Percentiles rank a stretch among this genome's conserved stretches.
Evolutionary conservation across 2,329 filamentous ascomycete species (phyloP).

Genomic region (Fusarium chlamydosporum): DNA sequence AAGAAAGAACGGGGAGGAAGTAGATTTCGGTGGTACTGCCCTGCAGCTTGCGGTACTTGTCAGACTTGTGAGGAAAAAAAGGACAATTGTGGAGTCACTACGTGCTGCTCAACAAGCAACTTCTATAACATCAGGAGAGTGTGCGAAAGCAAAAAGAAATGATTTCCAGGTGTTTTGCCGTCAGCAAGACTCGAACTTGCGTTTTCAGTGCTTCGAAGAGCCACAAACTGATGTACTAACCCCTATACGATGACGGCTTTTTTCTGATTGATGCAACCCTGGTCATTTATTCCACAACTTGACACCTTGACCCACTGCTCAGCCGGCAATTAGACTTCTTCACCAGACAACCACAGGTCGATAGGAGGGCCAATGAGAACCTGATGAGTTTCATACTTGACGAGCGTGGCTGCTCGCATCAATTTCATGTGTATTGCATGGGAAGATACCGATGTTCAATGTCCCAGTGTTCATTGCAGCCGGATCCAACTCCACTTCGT

Average conservation of each 20-base stretch:
- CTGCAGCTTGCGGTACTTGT: no score
- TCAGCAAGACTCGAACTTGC: constrained; percentile 39
- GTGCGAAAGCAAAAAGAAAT: neutral
- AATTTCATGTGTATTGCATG: neutral
- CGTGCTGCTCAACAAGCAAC: neutral
- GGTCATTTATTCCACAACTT: neutral
- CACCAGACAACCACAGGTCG: neutral
- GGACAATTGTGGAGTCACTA: neutral
- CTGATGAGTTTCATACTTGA: no score
- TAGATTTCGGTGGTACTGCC: no score
- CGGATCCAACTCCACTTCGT: neutral
- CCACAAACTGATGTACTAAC: constrained; percentile 38
- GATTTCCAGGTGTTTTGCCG: constrained; percentile 9
- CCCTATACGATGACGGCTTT: constrained; percentile 35
- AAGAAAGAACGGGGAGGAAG: no score
- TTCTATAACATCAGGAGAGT: neutral
- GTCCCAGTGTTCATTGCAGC: neutral
- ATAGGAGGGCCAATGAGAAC: neutral
- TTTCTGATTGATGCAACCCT: constrained; percentile 1
- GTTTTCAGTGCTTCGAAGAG: constrained; percentile 32
- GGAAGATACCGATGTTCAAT: neutral
- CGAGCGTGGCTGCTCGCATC: neutral
- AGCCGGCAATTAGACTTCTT: neutral
- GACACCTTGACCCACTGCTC: neutral
- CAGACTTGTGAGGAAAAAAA: no score